Evolutionary conservation across 129 eudicot species (phyloP), one percentile per base, ranked within the genome.

Genomic region (Flaveria brownii): DNA sequence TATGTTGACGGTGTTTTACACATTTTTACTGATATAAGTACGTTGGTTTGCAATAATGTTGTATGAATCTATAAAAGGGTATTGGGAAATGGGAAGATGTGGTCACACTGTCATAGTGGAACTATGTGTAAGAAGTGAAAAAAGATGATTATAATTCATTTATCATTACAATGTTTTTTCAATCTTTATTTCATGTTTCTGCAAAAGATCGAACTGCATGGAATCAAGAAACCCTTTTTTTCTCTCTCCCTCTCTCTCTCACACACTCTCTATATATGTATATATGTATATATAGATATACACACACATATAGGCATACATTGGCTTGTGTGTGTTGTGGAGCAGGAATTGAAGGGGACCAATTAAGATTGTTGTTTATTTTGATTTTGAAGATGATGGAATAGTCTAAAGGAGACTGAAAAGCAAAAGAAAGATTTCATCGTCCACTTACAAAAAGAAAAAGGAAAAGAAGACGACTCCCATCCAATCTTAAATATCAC

Each of bases 351-450:
- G 41, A 60, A 70, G 54, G 81, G 89, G 88, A 81, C 83, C 93
- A 81, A 36, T 36, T 4, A 36, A 71, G 26, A 70, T 36, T 80
- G 73, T 72, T 74, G 78, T 66, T 54, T 36, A 36, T 36, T 36
- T 4, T 36, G 74, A 46, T 45, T 43, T 56, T 57, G 75, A 80
- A 85, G 88, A 88, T 82, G 86, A 88, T 90, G 95, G 90, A 82
- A 87, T 83, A 88, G 98, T 93, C 98, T 82, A 86, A 93, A 93
- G 90, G 97, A 82, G 88, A 84, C 91, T 83, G 81, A 84, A 87
- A 88, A 90, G 90, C 73, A 86, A 93, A 93, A 89, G 94, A 79
- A 77, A 77, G 79, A 55, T 92, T 86, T 84, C 87, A 88, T 86
- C 91, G 87, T 84, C 92, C 92, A 86, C 90, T 86, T 88, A 72